Percentiles rank a stretch among this genome's conserved stretches.
Evolutionary conservation across 2,329 filamentous ascomycete species (phyloP).

Genomic region (Trichoderma harzianum): DNA sequence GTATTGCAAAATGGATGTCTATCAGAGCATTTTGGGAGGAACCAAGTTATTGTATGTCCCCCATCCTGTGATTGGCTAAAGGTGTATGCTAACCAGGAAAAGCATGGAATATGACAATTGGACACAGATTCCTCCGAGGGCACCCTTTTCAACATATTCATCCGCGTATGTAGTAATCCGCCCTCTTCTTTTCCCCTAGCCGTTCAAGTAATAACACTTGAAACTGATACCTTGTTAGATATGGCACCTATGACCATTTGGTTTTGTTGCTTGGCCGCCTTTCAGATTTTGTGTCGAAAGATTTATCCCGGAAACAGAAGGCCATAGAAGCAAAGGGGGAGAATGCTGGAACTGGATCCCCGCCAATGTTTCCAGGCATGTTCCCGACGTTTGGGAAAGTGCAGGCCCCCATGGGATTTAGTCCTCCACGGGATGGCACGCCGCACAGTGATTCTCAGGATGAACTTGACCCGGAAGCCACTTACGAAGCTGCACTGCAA

Average conservation of each 20-base stretch:
- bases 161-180: constrained; percentile 58
- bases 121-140: constrained; percentile 84
- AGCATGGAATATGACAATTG: constrained; percentile 74
- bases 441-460: constrained; percentile 38
- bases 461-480: constrained; percentile 56
- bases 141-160: constrained; percentile 71
- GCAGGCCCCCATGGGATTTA: constrained; percentile 53
- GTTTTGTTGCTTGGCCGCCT: constrained; percentile 78
- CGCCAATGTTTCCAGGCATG: constrained; percentile 53
- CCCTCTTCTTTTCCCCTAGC: too few species aligned
- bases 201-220: background rate
- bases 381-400: constrained; percentile 51
- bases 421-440: constrained; percentile 32
- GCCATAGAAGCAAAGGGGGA: constrained; percentile 40
- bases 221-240: constrained; percentile 49
- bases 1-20: constrained; percentile 91
- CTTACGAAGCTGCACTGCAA: constrained; percentile 64
- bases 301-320: constrained; percentile 73
- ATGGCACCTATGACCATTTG: constrained; percentile 85
- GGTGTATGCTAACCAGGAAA: constrained; percentile 36
- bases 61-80: background rate
- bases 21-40: constrained; percentile 85
- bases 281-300: constrained; percentile 72
- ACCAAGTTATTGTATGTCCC: constrained; percentile 74
- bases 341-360: constrained; percentile 32